Percentiles rank a stretch among this genome's conserved stretches.
These are phyloP conservation scores for Guyanaporus albipodus DNA, from an alignment of 768 basidiomycete genomes.

Conservation along the genomic window DNA sequence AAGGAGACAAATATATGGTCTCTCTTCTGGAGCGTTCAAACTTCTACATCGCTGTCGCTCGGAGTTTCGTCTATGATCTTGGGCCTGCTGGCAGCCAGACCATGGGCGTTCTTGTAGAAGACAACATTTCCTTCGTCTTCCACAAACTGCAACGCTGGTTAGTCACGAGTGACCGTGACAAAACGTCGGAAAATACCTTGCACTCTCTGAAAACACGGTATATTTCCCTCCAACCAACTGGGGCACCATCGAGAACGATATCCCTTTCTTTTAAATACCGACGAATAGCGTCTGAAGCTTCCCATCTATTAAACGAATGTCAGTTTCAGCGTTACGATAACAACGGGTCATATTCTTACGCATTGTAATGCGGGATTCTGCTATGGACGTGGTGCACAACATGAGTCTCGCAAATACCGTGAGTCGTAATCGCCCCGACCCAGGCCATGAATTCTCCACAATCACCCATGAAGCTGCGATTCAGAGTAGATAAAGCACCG, in stretches of 20 bases:
- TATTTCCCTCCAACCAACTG: slow-evolving; percentile 76
- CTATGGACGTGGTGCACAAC: slow-evolving; percentile 88
- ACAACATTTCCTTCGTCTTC: slow-evolving; percentile 90
- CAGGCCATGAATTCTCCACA: slow-evolving; percentile 76
- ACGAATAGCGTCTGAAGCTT: slow-evolving; percentile 83
- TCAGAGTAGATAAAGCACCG: slow-evolving; percentile 89
- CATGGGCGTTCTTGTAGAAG: slow-evolving; percentile 86
- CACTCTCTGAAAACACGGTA: slow-evolving; percentile 75
- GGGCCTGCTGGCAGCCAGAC: slow-evolving; percentile 68
- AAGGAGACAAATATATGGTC: too few species aligned
- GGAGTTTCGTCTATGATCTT: slow-evolving; percentile 55
- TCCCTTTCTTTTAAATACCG: slow-evolving; percentile 58
- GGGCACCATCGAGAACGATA: slow-evolving; percentile 61
- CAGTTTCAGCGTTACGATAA: background rate
- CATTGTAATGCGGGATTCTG: slow-evolving; percentile 96
- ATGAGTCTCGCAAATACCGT: slow-evolving; percentile 94
- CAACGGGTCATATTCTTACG: slow-evolving; percentile 42
- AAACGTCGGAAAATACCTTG: slow-evolving; percentile 43
- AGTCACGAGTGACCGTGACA: background rate
- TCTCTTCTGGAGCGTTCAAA: slow-evolving; percentile 38
- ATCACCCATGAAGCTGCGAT: slow-evolving; percentile 77
- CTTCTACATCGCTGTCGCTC: slow-evolving; percentile 67
- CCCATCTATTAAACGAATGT: slow-evolving; percentile 55
- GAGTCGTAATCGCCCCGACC: slow-evolving; percentile 80
- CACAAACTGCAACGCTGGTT: slow-evolving; percentile 56